Evolutionary conservation across 345 rosid genomes (phyloP).

Genomic region (Alliaria petiolata): DNA sequence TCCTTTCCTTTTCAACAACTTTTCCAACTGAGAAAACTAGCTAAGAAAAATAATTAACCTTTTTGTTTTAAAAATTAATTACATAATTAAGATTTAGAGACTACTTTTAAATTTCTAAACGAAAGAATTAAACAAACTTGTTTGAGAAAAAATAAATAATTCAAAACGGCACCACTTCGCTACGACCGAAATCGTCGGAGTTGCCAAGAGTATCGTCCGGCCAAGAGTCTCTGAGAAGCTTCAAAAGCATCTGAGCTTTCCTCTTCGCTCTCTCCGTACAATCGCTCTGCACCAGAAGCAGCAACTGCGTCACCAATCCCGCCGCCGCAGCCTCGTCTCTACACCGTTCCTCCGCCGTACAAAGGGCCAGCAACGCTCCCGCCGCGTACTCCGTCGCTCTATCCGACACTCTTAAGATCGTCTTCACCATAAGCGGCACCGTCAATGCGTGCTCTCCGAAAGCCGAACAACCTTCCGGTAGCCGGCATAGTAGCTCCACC

Average conservation of each 20-base stretch:
- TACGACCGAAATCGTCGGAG: conserved; percentile 68
- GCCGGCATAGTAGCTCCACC: conserved; percentile 76
- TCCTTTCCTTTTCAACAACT: neutral
- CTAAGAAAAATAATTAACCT: neutral
- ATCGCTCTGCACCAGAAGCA: conserved; percentile 84
- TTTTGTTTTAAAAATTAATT: conserved; percentile 9
- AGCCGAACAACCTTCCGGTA: conserved; percentile 68
- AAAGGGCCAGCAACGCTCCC: conserved; percentile 73
- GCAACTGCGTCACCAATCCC: conserved; percentile 81
- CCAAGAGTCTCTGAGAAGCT: conserved; percentile 82
- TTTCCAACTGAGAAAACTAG: neutral
- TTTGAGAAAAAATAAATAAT: neutral
- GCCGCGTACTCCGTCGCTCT: conserved; percentile 95
- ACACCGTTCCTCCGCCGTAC: conserved; percentile 65
- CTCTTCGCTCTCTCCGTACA: conserved; percentile 97
- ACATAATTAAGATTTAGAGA: neutral
- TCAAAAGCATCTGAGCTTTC: conserved; percentile 88
- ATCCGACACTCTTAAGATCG: conserved; percentile 71
- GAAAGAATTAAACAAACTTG: neutral
- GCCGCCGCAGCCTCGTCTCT: conserved; percentile 78
- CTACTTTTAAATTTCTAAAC: conserved; percentile 2
- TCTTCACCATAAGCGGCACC: conserved; percentile 74
- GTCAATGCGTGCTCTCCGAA: conserved; percentile 66
- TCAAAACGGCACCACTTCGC: conserved; percentile 75
- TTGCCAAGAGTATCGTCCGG: conserved; percentile 52